A percentile compares a stretch with the other conserved stretches of the same genome.
Conservation (phyloP, 306 rosid species). For the Malus asiatica region DNA sequence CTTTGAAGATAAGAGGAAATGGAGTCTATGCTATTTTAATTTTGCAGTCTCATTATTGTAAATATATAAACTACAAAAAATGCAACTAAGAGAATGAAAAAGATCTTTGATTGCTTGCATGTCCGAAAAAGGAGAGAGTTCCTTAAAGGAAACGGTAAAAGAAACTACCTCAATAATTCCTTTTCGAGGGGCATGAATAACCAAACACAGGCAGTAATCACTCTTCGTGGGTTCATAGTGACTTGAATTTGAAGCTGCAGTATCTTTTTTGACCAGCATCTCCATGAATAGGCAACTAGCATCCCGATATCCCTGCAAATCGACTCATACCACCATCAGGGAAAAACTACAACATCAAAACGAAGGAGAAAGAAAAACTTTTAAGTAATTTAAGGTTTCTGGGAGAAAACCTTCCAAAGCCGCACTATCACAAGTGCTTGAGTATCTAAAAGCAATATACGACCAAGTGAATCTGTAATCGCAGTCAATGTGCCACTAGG, state of each 20-base stretch:
- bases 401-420: slow-evolving; percentile 73
- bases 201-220: slow-evolving; percentile 95
- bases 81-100: too few relatives aligned
- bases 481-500: slow-evolving; percentile 99
- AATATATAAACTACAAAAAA: too few relatives aligned
- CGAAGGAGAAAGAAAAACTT: background rate
- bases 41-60: background rate
- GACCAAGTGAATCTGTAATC: slow-evolving; percentile 96
- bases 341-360: background rate
- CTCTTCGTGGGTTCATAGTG: slow-evolving; percentile 69
- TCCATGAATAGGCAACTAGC: slow-evolving; percentile 96
- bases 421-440: slow-evolving; percentile 98
- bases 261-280: slow-evolving; percentile 74
- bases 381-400: background rate
- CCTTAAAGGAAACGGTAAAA: background rate
- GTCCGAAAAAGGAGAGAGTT: too few relatives aligned
- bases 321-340: slow-evolving; percentile 7
- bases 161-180: slow-evolving; percentile 77
- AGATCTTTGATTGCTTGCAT: too few relatives aligned
- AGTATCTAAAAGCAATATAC: slow-evolving; percentile 87
- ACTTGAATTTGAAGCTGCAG: slow-evolving; percentile 51
- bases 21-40: background rate
- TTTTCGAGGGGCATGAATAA: slow-evolving; percentile 92
- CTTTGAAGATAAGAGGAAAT: background rate
- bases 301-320: slow-evolving; percentile 87